A percentile compares a stretch with the other conserved stretches of the same genome.
Conservation (phyloP, 2,329 filamentous ascomycete genomes). For the Alternaria tenuissima region DNA sequence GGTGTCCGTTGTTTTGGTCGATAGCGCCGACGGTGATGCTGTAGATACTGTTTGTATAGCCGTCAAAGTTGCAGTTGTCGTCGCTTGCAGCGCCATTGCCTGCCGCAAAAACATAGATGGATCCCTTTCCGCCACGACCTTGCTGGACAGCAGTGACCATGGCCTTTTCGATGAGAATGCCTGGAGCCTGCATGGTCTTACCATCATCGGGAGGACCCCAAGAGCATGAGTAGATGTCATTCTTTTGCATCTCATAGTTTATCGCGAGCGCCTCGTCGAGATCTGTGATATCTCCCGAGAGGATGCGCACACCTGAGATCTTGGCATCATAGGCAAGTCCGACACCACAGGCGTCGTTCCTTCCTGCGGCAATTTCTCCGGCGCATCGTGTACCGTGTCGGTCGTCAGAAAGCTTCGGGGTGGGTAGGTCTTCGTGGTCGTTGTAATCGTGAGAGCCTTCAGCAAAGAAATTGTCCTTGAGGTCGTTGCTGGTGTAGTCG, state of each 20-base stretch:
- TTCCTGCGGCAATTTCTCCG: constrained; percentile 90
- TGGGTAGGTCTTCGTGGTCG: constrained; percentile 79
- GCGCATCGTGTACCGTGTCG: constrained; percentile 92
- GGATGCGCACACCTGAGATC: constrained; percentile 89
- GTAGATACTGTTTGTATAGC: constrained; percentile 99
- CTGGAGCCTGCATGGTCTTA: constrained; percentile 90
- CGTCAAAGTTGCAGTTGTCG: constrained; percentile 99
- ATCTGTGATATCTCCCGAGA: constrained; percentile 89
- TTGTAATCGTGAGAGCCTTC: constrained; percentile 97
- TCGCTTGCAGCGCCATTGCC: constrained; percentile 87
- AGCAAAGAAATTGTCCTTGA: constrained; percentile 93
- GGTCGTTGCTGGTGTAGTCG: constrained; percentile 92
- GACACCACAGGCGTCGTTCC: constrained; percentile 92
- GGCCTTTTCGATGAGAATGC: constrained; percentile 84
- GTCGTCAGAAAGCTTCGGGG: constrained; percentile 84
- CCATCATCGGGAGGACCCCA: constrained; percentile 98
- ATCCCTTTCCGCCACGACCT: constrained; percentile 82
- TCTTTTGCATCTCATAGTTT: constrained; percentile 90
- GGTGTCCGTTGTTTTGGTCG: constrained; percentile 84
- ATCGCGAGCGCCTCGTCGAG: constrained; percentile 90
- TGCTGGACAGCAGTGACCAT: constrained; percentile 94
- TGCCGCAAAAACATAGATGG: constrained; percentile 95
- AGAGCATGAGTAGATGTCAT: constrained; percentile 98
- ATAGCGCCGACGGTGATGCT: constrained; percentile 96
- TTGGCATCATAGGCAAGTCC: constrained; percentile 93